Base-by-base conservation (phyloP, 192 early-diverging fungal genomes). In the Entomortierella parvispora region DNA sequence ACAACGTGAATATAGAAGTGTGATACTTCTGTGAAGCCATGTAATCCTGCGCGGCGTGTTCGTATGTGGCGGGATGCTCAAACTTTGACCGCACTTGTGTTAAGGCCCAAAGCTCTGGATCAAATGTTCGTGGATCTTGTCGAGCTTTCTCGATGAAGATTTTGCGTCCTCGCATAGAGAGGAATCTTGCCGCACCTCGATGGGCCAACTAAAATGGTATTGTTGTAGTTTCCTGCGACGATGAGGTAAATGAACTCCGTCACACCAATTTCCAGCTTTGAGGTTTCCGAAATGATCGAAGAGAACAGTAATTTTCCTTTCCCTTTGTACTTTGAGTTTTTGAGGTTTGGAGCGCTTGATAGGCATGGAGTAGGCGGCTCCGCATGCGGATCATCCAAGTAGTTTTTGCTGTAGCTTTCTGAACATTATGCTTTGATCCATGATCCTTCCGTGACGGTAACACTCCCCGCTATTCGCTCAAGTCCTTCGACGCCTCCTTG, bases 1-100 rank as follows among this genome's bases (percentile, higher is more conserved):
- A 46, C 45, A 46, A 46, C 15, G 45, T 46, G 22, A 46, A 46
- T 46, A 46, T 46, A n/a, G 45, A 46, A 46, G 22, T 46, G 45
- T 46, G 45, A 46, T 12, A 46, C 15, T 46, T 2, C 45, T 46
- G 3, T 46, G 22, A 46, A 46, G 15, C 45, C 45, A 6, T 46
- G 2, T 20, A 46, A 12, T 10, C 3, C 45, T 46, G 10, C 45
- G 22, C 45, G 45, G 45, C 45, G 11, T 46, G 45, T 46, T 46
- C 22, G 3, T 46, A 46, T 20, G 11, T 46, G 45, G 45, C 45
- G 10, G 3, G 45, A 46, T 46, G 45, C 22, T 20, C 45, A 20
- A 46, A 46, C 22, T 12, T 3, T 14, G 45, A 46, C 11, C 45
- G 45, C 45, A 46, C 45, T 46, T 46, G 45, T 46, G 45, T 20